Conservation (phyloP, 1,139 yeast species). For the Sugiyamaella pinicola region DNA sequence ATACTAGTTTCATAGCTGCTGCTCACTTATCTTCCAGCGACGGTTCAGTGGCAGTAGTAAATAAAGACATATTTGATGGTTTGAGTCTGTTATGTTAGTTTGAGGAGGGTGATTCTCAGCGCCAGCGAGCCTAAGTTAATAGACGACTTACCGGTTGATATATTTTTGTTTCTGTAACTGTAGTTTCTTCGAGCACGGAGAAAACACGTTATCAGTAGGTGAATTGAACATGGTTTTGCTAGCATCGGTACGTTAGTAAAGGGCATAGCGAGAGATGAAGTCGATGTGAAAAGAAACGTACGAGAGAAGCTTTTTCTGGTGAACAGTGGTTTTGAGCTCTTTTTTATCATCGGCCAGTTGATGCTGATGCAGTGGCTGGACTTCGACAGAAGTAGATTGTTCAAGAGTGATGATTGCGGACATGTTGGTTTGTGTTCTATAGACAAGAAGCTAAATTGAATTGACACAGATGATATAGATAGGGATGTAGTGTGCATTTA, state of each 20-base stretch:
- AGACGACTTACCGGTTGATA: constrained; percentile 20
- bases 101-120: no score
- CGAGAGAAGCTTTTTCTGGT: constrained; percentile 32
- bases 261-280: background rate
- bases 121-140: no score
- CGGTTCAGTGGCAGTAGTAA: constrained; percentile 1
- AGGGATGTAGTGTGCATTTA: background rate
- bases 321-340: constrained; percentile 26
- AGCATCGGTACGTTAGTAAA: constrained; percentile 8
- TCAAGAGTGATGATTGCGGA: constrained; percentile 8
- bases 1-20: background rate
- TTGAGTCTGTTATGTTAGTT: constrained; percentile 10
- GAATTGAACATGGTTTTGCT: constrained; percentile 33
- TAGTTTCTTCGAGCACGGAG: constrained; percentile 35
- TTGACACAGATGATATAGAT: background rate
- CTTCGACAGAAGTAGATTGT: constrained; percentile 15
- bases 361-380: constrained; percentile 29
- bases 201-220: constrained; percentile 33
- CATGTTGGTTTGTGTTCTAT: background rate
- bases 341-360: constrained; percentile 21
- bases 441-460: background rate
- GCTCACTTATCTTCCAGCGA: background rate
- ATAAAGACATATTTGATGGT: constrained; percentile 13
- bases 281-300: constrained; percentile 20
- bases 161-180: constrained; percentile 29